Evolutionary conservation across 805 yeast species (phyloP), one percentile per base, ranked within the genome.

Genomic region (Hanseniaspora osmophila): DNA sequence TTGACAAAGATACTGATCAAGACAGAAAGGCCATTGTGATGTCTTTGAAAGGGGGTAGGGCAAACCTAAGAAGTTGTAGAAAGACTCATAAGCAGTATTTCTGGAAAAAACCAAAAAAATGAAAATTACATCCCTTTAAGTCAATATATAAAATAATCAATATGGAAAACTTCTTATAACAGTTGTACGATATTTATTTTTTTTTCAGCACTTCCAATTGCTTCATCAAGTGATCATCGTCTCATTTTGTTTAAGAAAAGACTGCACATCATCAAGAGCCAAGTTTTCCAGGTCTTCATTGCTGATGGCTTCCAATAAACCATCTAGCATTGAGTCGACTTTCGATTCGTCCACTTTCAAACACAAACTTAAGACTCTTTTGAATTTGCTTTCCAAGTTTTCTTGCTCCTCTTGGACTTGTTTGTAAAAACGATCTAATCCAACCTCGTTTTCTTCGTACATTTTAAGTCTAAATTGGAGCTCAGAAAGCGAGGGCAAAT

Each of bases 251-350:
- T 70, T 65, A 52, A 77, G 58, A 54, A 77, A 76, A 11, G 75
- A 78, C 22, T 59, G 62, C 59, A 59, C 55, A 48, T 60, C 64
- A 19, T 72, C 71, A 55, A 77, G 68, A 55, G 76, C 82, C 33
- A 77, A 75, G 49, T 75, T 80, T 49, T 74, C 82, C 1, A 84
- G 82, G 57, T 81, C 88, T 42, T 60, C 64, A 49, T 90, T 82
- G 51, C 88, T 95, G 6, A 90, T 96, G 16, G 96, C 95, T 56
- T 80, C 83, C 30, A 92, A 75, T 43, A 90, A 69, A 4, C 90
- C 94, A 51, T 84, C 92, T 43, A 90, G 69, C 54, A 92, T 71
- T 45, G 71, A 74, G 59, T 85, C 95, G 30, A 92, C 94, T 50
- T 78, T 80, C 44, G 73, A 75, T 45, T 82, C 84, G 41, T 78